Evolutionary conservation across 1,139 yeast species (phyloP).

Genomic region (Taphrina flavorubra): DNA sequence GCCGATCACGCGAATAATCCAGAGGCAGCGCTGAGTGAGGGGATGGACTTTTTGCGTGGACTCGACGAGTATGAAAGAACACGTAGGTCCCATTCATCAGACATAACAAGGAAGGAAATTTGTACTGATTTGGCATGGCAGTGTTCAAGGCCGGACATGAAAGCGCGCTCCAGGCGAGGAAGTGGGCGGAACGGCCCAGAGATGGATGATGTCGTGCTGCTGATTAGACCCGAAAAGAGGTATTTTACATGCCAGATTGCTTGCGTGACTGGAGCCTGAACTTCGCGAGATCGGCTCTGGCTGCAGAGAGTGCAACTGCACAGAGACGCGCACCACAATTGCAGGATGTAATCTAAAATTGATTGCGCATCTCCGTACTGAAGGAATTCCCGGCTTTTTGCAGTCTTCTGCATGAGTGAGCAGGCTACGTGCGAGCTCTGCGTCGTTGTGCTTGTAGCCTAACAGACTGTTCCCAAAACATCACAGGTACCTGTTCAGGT

Average conservation of each 20-base stretch:
- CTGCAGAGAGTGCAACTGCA: no score
- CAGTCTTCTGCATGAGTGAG: no score
- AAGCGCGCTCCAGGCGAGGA: conserved; percentile 66
- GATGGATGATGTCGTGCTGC: conserved; percentile 2
- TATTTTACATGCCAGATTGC: no score
- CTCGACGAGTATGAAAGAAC: conserved; percentile 77
- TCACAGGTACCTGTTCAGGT: background rate
- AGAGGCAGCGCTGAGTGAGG: conserved; percentile 51
- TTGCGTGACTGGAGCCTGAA: no score
- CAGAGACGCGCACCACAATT: background rate
- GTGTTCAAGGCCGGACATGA: conserved; percentile 66
- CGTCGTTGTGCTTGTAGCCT: background rate
- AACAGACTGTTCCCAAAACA: background rate
- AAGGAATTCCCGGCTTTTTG: background rate
- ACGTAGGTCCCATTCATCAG: conserved; percentile 47
- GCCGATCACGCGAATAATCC: conserved; percentile 72
- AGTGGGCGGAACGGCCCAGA: conserved; percentile 57
- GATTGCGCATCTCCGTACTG: background rate
- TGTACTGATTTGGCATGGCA: conserved; percentile 19
- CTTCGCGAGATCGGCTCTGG: no score
- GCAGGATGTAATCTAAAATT: background rate
- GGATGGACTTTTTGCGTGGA: conserved; percentile 61
- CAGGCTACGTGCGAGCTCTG: no score
- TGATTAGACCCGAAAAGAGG: no score
- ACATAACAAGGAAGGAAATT: no score